Base-by-base conservation (phyloP, 2,329 filamentous ascomycete species). In the Graphilbum fragrans region DNA sequence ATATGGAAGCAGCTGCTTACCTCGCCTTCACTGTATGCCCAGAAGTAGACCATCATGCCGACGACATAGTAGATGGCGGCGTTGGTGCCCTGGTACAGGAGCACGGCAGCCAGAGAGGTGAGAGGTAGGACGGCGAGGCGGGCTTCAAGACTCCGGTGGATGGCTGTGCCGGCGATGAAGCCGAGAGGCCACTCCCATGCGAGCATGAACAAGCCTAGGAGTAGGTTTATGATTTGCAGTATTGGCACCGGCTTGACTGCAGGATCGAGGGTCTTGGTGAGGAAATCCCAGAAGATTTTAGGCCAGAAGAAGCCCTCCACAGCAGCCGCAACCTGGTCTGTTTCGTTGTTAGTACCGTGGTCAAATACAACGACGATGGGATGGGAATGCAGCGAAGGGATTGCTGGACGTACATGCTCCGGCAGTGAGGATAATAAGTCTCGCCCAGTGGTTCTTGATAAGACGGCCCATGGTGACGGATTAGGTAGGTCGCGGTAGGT, bases 371-470 rank as follows among this genome's bases (percentile, higher is more conserved):
- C 32, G 8, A 10, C 10, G 10, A 19, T 5, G n/a, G 34, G 10
- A 22, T 4, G 20, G 22, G 34, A 36, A 17, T 12, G 5, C n/a
- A 17, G 20, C n/a, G 10, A 37, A 19, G 21, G 18, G 16, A 17
- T n/a, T n/a, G n/a, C n/a, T n/a, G 33, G 9, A 66, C 69, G 47
- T 77, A 87, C 83, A 88, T 43, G 69, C 62, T 51, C 86, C 82
- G 31, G 92, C 86, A 22, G 85, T 86, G 58, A 98, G 69, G 62
- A 94, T 74, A 57, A 98, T 92, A 55, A 98, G 80, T 47, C 92
- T 82, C 52, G 87, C 92, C 86, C 86, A 94, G 70, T 98, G 92
- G 69, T 96, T 96, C 74, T 98, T 98, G 69, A 98, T 96, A 58
- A 98, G 80, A 65, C 82, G 92, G 63, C 92, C 92, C 92, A 98